Conservation (phyloP, 805 yeast species). For the Yarrowia yakushimensis region DNA sequence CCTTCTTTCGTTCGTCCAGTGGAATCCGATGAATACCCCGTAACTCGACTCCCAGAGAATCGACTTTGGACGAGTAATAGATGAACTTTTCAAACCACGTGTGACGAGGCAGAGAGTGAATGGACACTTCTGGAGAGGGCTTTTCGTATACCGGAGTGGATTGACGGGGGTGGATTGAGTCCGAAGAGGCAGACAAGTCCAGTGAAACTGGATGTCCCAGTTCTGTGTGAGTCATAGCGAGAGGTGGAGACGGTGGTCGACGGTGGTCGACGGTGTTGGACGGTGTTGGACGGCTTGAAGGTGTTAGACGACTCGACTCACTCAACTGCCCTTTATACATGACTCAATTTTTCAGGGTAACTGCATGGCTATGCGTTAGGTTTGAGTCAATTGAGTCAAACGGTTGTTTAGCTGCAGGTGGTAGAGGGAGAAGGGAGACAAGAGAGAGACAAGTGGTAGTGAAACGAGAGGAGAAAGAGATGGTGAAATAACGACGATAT, state of each 20-base stretch:
- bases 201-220: no score
- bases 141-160: no score
- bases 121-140: neutral
- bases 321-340: neutral
- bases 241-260: neutral
- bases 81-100: constrained; percentile 28
- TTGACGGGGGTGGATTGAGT: no score
- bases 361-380: constrained; percentile 2
- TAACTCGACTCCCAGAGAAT: constrained; percentile 62
- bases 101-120: neutral
- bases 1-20: constrained; percentile 54
- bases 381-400: constrained; percentile 22
- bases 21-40: constrained; percentile 75
- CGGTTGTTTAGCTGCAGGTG: neutral
- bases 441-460: no score
- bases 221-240: no score
- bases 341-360: constrained; percentile 9
- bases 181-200: no score
- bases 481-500: no score
- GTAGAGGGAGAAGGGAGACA: no score
- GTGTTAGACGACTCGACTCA: neutral
- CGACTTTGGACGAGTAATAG: constrained; percentile 41
- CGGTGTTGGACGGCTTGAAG: neutral
- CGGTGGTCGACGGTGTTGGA: no score
- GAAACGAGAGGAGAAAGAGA: no score